Conservation (phyloP, 179 eudicot genomes). For the Beta lomatogona region DNA sequence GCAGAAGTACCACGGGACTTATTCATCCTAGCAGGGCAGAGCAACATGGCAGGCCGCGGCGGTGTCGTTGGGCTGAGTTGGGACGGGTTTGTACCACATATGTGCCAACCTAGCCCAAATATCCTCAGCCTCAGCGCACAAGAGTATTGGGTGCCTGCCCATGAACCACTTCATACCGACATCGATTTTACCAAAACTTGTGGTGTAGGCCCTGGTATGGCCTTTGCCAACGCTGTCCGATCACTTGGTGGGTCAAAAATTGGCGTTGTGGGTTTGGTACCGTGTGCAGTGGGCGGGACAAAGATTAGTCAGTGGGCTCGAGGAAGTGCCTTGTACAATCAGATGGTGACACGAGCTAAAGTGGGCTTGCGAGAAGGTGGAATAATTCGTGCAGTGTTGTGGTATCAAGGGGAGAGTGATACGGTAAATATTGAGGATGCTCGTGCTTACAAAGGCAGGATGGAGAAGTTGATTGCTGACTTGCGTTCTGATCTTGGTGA, state of each 20-base stretch:
- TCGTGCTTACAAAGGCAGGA: slow-evolving; percentile 23
- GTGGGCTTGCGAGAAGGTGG: slow-evolving; percentile 34
- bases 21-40: slow-evolving; percentile 51
- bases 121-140: slow-evolving; percentile 29
- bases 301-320: slow-evolving; percentile 38
- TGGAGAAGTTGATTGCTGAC: slow-evolving; percentile 34
- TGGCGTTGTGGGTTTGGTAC: slow-evolving; percentile 42
- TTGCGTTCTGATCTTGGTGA: slow-evolving; percentile 38
- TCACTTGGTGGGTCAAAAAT: slow-evolving; percentile 9
- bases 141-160: slow-evolving; percentile 35
- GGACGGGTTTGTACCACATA: slow-evolving; percentile 38
- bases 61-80: slow-evolving; percentile 37
- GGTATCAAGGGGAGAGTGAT: slow-evolving; percentile 61
- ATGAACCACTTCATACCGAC: slow-evolving; percentile 46
- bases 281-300: slow-evolving; percentile 54
- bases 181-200: slow-evolving; percentile 37
- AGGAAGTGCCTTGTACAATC: slow-evolving; percentile 31
- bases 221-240: slow-evolving; percentile 37
- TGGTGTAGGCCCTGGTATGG: slow-evolving; percentile 51
- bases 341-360: slow-evolving; percentile 34
- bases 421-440: slow-evolving; percentile 31
- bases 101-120: slow-evolving; percentile 24
- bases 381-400: slow-evolving; percentile 32
- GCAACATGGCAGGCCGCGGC: slow-evolving; percentile 59
- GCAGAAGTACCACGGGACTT: slow-evolving; percentile 20